Conservation (phyloP, 164 flowering plant genomes). For the Echeveria elegans region DNA sequence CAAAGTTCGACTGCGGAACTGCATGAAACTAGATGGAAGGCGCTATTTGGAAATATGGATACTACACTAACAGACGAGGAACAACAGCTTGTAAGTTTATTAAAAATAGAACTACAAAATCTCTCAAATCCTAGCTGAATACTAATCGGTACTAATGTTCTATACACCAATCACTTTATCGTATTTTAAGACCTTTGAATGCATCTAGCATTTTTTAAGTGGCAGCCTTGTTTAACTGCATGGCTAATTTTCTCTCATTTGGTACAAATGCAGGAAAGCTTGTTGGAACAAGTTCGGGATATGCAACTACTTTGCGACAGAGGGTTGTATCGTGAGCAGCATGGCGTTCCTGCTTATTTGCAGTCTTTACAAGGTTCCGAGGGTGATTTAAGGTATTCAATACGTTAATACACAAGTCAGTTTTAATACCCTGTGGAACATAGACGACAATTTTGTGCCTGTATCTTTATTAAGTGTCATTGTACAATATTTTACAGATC, state of each 20-base stretch:
- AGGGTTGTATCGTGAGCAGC: conserved; percentile 41
- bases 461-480: not conserved
- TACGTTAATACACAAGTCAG: not conserved
- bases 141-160: not conserved
- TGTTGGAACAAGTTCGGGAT: conserved; percentile 66
- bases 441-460: not conserved
- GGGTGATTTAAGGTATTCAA: conserved; percentile 30
- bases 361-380: conserved; percentile 24
- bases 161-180: not conserved
- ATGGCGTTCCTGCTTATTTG: conserved; percentile 14
- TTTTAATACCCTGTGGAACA: no score
- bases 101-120: not conserved
- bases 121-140: no score
- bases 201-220: not conserved
- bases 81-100: conserved; percentile 55
- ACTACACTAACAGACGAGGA: conserved; percentile 74
- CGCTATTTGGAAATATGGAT: conserved; percentile 74
- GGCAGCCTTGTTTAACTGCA: not conserved
- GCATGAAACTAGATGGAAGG: conserved; percentile 57
- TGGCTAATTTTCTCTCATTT: not conserved
- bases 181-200: no score
- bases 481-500: conserved; percentile 25
- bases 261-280: conserved; percentile 42
- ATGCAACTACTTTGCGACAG: conserved; percentile 62
- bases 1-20: conserved; percentile 25